phyloP scores from a whole-genome alignment of 345 rosid species.

The Pseudoturritis turrita region DNA sequence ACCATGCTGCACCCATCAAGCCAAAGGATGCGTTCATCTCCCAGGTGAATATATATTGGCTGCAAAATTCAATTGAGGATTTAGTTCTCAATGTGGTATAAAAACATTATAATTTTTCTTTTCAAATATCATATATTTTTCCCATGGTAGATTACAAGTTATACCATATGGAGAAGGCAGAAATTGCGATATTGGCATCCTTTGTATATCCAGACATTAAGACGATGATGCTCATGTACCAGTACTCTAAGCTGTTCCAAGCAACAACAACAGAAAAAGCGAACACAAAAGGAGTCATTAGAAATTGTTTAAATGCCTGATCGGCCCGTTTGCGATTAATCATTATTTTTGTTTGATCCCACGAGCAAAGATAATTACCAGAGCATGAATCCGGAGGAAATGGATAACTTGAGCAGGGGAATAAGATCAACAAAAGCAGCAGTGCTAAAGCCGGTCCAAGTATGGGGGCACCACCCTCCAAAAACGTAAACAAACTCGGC shows the following conservation, averaged over 20 bases:
- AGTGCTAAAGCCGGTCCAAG: constrained; percentile 55
- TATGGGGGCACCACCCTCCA: constrained; percentile 60
- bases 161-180: constrained; percentile 92
- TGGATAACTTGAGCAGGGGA: constrained; percentile 48
- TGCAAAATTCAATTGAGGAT: constrained; percentile 17
- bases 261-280: no score
- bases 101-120: not conserved
- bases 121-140: not conserved
- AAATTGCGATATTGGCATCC: constrained; percentile 52
- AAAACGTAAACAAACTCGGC: constrained; percentile 47
- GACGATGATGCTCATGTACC: constrained; percentile 68
- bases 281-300: not conserved
- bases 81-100: not conserved
- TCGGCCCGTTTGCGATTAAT: not conserved
- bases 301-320: not conserved
- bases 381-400: constrained; percentile 62
- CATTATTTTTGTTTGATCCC: not conserved
- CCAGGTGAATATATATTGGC: constrained; percentile 41
- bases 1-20: constrained; percentile 55
- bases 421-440: constrained; percentile 45
- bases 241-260: constrained; percentile 60
- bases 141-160: not conserved
- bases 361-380: constrained; percentile 28
- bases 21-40: constrained; percentile 55
- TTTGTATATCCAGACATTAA: constrained; percentile 70